phyloP scores from a whole-genome alignment of 2,329 filamentous ascomycete genomes.

The Phaeosphaeriaceae sp. region DNA sequence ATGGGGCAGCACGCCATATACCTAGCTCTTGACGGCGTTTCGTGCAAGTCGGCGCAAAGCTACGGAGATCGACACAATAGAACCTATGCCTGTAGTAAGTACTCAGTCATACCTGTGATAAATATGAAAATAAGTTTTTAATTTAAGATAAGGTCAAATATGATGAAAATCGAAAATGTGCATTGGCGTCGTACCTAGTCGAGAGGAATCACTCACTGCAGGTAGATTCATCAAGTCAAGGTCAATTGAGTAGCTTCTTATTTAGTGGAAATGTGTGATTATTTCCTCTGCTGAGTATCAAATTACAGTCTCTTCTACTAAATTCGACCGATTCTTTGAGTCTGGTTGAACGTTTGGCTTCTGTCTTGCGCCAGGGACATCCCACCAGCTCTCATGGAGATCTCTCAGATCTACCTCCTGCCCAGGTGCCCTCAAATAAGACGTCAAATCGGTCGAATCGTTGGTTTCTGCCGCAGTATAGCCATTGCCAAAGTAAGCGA shows the following conservation, averaged over 20 bases:
- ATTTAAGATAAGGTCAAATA: too few relatives aligned
- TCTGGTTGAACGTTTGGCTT: slow-evolving; percentile 4
- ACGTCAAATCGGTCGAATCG: slow-evolving; percentile 64
- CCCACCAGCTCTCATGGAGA: slow-evolving; percentile 71
- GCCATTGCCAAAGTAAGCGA: slow-evolving; percentile 72
- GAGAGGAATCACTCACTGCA: too few relatives aligned
- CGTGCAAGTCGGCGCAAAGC: background rate
- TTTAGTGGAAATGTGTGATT: too few relatives aligned
- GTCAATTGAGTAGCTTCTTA: too few relatives aligned
- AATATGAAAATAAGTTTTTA: too few relatives aligned
- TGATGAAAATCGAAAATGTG: too few relatives aligned
- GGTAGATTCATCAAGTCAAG: too few relatives aligned
- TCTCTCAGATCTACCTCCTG: slow-evolving; percentile 65
- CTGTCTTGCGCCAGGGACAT: slow-evolving; percentile 33
- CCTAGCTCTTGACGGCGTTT: slow-evolving; percentile 23
- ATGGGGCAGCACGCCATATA: slow-evolving; percentile 36
- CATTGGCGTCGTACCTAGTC: too few relatives aligned
- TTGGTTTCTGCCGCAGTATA: slow-evolving; percentile 66
- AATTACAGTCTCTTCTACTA: background rate
- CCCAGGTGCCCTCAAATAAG: slow-evolving; percentile 63
- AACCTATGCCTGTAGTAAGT: too few relatives aligned
- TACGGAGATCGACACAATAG: too few relatives aligned
- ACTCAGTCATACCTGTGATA: too few relatives aligned
- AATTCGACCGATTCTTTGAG: too few relatives aligned
- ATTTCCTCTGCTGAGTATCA: background rate